These are phyloP conservation scores for Elaeis oleifera DNA, from an alignment of 202 grass and related monocot species.

Conservation along the genomic window DNA sequence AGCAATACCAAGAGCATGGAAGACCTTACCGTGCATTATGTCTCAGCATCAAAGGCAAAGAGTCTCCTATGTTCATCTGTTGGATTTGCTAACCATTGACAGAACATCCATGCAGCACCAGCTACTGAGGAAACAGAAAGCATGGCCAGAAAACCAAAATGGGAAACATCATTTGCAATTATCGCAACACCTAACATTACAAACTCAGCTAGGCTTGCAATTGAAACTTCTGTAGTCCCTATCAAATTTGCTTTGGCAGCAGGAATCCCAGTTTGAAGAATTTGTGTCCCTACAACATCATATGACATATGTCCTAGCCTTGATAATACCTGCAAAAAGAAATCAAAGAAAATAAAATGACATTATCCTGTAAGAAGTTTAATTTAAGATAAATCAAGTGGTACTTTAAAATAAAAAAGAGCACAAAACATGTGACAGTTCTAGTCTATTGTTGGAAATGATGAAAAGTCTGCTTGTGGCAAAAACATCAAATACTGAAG, in stretches of 20 bases:
- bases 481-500: background rate
- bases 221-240: slow-evolving; percentile 80
- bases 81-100: slow-evolving; percentile 71
- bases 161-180: slow-evolving; percentile 70
- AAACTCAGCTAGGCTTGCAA: slow-evolving; percentile 90
- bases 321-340: slow-evolving; percentile 56
- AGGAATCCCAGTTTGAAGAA: slow-evolving; percentile 81
- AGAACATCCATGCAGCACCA: slow-evolving; percentile 76
- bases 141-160: slow-evolving; percentile 84
- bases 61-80: slow-evolving; percentile 82
- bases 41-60: slow-evolving; percentile 61
- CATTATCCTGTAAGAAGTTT: too few species aligned
- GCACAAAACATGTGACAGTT: too few species aligned
- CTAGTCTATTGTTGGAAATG: too few species aligned
- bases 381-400: too few species aligned
- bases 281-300: slow-evolving; percentile 90
- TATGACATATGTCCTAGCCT: slow-evolving; percentile 95
- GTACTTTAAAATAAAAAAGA: too few species aligned
- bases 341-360: too few species aligned
- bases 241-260: slow-evolving; percentile 92
- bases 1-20: background rate
- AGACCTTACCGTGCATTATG: slow-evolving; percentile 26
- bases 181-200: slow-evolving; percentile 90
- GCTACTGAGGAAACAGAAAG: slow-evolving; percentile 69
- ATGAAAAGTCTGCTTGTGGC: background rate